Conservation (phyloP, 805 yeast genomes). For the Yamadazyma ubonensis region DNA sequence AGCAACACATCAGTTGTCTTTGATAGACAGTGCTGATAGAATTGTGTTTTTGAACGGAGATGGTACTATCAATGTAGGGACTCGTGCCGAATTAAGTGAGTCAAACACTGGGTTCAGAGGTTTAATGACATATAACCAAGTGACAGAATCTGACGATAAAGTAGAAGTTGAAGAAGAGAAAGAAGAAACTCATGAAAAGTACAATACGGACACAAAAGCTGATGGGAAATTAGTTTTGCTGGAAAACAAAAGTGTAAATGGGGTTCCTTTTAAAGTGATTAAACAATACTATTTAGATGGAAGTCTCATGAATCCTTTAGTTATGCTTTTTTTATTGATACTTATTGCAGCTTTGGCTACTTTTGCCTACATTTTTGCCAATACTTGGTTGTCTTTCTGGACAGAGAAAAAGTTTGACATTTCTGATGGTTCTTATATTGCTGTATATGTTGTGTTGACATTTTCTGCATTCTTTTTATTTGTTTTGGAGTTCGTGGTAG, state of each 20-base stretch:
- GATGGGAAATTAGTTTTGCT: constrained; percentile 33
- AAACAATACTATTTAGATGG: constrained; percentile 52
- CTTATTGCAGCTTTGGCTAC: constrained; percentile 23
- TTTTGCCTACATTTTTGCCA: constrained; percentile 50
- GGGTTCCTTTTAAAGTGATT: constrained; percentile 50
- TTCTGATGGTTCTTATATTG: constrained; percentile 62
- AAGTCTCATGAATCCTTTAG: constrained; percentile 42
- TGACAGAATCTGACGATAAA: constrained; percentile 17
- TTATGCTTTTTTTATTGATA: constrained; percentile 10
- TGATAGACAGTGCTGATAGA: constrained; percentile 28
- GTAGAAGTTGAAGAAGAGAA: constrained; percentile 18
- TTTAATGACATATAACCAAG: constrained; percentile 26
- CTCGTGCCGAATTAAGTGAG: constrained; percentile 21
- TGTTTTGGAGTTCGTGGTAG: constrained; percentile 40
- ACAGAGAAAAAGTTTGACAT: constrained; percentile 51
- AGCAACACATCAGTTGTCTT: constrained; percentile 34
- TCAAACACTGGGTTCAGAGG: constrained; percentile 24
- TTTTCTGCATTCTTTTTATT: constrained; percentile 47
- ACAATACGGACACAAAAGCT: constrained; percentile 23
- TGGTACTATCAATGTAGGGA: constrained; percentile 27
- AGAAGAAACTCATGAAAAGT: constrained; percentile 26
- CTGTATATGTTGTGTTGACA: constrained; percentile 63
- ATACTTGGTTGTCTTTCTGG: constrained; percentile 86
- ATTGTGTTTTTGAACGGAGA: constrained; percentile 29
- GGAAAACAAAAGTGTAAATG: constrained; percentile 61